Evolutionary conservation across 1,284 basidiomycete genomes (phyloP), one percentile per base, ranked within the genome.

Genomic region (Rhodotorula sp.): DNA sequence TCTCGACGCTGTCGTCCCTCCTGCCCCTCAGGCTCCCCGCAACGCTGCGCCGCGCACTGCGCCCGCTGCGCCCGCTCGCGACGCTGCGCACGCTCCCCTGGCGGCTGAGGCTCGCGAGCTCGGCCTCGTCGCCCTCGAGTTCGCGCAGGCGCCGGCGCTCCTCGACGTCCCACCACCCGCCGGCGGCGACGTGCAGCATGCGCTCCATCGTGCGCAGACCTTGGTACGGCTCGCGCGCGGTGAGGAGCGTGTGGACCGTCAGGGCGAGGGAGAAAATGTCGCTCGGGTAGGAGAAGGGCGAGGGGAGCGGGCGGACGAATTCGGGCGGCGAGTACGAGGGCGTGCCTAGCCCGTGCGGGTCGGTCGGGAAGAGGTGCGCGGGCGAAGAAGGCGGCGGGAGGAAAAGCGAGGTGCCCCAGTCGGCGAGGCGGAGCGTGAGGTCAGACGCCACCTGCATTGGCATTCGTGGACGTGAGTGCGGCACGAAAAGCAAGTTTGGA

Each of bases 211-310:
- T 77, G 16, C 84, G 78, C 46, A 80, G 44, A 25, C 76, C 62
- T 27, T 72, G 75, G 77, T 82, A 85, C 5, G 85, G 85, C 67
- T 85, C 84, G 13, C 81, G 75, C 0, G 83, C 84, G 2, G 83
- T 83, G 55, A 85, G 71, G 59, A 82, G 80, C 63, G 83, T 82
- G 63, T 81, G 80, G 25, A 85, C 80, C 9, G 84, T 84, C 1
- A 84, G 82, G 42, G 84, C 85, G 55, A 85, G 81, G 27, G 83
- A 80, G 75, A 85, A 86, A 59, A 85, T 77, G 78, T 86, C 85
- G 68, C 82, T 80, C 1, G 83, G 80, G 77, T 82, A 84, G 34
- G 80, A 81, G 77, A 85, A 85, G 10, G 77, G 71, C 5, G 76
- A 77, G 3, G 80, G 79, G 10, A 79, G 77, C 0, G 82, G 77